Evolutionary conservation across 2,329 filamentous ascomycete genomes (phyloP).

Genomic region (Botryotinia narcissicola): DNA sequence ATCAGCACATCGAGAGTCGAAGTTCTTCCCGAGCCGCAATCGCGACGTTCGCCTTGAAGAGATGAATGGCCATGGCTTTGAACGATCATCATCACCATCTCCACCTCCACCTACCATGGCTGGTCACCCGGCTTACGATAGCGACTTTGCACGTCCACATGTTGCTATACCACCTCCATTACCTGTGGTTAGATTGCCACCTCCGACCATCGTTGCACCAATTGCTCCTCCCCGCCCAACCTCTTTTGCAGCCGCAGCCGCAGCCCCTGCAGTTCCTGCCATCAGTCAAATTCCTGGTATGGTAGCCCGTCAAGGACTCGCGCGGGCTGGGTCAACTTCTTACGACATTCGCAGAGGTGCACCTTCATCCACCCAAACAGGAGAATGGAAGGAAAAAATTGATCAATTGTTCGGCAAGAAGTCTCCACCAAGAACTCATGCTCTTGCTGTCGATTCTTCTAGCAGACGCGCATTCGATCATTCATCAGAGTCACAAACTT

Average conservation of each 20-base stretch:
- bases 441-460: slow-evolving; percentile 63
- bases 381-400: slow-evolving; percentile 77
- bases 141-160: slow-evolving; percentile 61
- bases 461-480: slow-evolving; percentile 67
- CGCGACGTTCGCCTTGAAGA: slow-evolving; percentile 48
- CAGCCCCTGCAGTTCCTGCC: slow-evolving; percentile 33
- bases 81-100: slow-evolving; percentile 54
- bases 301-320: slow-evolving; percentile 38
- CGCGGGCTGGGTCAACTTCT: slow-evolving; percentile 42
- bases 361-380: slow-evolving; percentile 35
- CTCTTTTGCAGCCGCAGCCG: slow-evolving; percentile 45
- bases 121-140: slow-evolving; percentile 70
- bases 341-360: slow-evolving; percentile 42
- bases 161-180: slow-evolving; percentile 68
- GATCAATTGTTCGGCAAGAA: slow-evolving; percentile 69
- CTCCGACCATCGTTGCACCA: slow-evolving; percentile 44
- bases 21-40: slow-evolving; percentile 55
- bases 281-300: slow-evolving; percentile 24
- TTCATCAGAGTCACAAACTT: slow-evolving; percentile 41
- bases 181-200: slow-evolving; percentile 76
- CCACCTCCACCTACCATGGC: slow-evolving; percentile 70
- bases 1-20: slow-evolving; percentile 51
- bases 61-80: slow-evolving; percentile 36
- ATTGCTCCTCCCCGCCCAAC: slow-evolving; percentile 45
- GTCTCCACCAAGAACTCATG: slow-evolving; percentile 53